Base-by-base conservation (phyloP, 1,139 yeast species). In the Insectozyma bohioensis region DNA sequence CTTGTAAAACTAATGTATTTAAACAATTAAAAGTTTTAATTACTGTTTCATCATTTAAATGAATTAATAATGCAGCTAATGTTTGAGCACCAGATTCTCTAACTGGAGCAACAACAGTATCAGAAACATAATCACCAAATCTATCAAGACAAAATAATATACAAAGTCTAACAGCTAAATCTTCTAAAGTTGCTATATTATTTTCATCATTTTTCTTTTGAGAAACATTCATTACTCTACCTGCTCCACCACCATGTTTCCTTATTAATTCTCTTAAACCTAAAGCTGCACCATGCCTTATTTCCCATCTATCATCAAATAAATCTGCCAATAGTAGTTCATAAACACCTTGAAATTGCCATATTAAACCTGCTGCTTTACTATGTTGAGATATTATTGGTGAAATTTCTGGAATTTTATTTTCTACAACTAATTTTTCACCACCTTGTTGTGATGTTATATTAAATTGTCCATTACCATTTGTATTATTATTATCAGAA, bases 261-360 rank as follows among this genome's bases (percentile, higher is more conserved):
- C 80, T 82, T 39, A 92, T 71, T 30, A 94, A 67, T 55, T 92
- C 98, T 53, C 98, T 72, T 29, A 94, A 66, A 0, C 98, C 98
- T 45, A 92, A 69, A 5, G 95, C 87, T 0, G 97, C 92, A 24
- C 98, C 99, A 58, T 94, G 99, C 48, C 99, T 78, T 12, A 83
- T 72, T 61, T 94, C 98, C 99, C 99, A 94, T 33, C 75, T 71
- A 28, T 86, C 94, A 45, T 84, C 83, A 53, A 87, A 87, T 39
- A 94, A 62, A 49, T 90, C 96, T 27, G 79, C 79, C 42, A 87
- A 65, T 26, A 94, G 60, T 20, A 90, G 63, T 51, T 88, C 97
- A 52, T 84, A 88, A n/a, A 92, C 82, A n/a, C 97, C 96, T 66
- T 90, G 97, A 48, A 90, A 86, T 37, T 88, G 95, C 97, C 98